Conservation (phyloP, 2,329 filamentous ascomycete genomes). For the Apiospora marii region DNA sequence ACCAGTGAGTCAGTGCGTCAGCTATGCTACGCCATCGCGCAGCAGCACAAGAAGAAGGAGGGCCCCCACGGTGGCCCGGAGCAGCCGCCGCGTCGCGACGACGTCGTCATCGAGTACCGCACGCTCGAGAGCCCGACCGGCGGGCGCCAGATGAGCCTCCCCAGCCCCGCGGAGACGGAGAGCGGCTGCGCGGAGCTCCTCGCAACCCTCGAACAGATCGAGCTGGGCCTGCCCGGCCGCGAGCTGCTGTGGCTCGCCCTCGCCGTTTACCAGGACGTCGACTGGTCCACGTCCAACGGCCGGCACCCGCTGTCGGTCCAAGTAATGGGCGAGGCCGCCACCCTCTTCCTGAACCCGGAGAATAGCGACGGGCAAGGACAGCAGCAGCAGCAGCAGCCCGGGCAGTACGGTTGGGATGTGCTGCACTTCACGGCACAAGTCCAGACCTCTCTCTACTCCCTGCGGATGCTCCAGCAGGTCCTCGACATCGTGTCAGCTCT, state of each 20-base stretch:
- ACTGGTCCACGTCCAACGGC: constrained; percentile 41
- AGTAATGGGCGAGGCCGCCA: constrained; percentile 39
- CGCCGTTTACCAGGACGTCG: constrained; percentile 47
- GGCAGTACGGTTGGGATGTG: constrained; percentile 56
- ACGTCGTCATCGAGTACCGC: constrained; percentile 48
- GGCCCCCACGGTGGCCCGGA: constrained; percentile 6
- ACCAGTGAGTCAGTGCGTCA: constrained; percentile 45
- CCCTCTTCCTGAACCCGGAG: constrained; percentile 26
- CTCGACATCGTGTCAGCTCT: constrained; percentile 36
- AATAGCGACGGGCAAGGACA: constrained; percentile 29
- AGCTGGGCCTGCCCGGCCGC: constrained; percentile 25
- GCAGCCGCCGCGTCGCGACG: constrained; percentile 21
- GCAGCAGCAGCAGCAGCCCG: constrained; percentile 42
- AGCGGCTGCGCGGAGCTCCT: constrained; percentile 37
- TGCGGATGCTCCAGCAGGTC: constrained; percentile 63
- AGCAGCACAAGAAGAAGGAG: constrained; percentile 24
- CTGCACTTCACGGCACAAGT: constrained; percentile 69
- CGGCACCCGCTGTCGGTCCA: constrained; percentile 42
- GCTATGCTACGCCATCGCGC: constrained; percentile 47
- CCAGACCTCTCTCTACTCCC: constrained; percentile 67
- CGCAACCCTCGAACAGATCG: constrained; percentile 36
- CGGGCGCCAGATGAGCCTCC: constrained; percentile 44
- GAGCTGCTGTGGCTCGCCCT: constrained; percentile 45
- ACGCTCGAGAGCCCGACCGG: constrained; percentile 41
- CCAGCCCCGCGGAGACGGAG: constrained; percentile 31